Conservation (phyloP, 805 yeast species). For the Saccharomycopsis babjevae region DNA sequence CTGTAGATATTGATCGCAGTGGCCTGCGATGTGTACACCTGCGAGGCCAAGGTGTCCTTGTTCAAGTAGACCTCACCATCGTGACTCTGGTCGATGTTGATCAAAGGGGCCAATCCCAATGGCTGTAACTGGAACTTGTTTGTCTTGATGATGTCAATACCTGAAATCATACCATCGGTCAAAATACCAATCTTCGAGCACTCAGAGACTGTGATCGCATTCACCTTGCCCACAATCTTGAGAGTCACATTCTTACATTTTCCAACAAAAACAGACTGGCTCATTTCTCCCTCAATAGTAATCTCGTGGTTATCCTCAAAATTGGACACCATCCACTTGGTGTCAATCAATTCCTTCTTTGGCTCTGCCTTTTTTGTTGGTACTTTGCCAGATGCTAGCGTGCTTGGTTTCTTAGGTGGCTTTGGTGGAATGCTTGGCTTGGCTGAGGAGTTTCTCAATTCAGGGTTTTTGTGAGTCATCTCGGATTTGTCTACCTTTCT, state of each 20-base stretch:
- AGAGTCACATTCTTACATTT: slow-evolving; percentile 64
- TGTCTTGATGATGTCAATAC: slow-evolving; percentile 80
- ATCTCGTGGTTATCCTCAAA: slow-evolving; percentile 53
- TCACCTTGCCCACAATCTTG: slow-evolving; percentile 84
- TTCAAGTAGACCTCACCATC: slow-evolving; percentile 75
- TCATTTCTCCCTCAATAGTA: slow-evolving; percentile 65
- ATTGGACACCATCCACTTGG: slow-evolving; percentile 84
- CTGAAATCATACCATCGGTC: slow-evolving; percentile 76
- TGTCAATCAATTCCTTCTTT: slow-evolving; percentile 70
- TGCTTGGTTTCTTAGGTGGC: slow-evolving; percentile 76
- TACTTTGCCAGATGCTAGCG: slow-evolving; percentile 31
- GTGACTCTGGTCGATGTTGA: slow-evolving; percentile 81
- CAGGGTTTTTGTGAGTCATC: slow-evolving; percentile 90
- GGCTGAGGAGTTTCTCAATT: slow-evolving; percentile 35
- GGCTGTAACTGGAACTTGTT: slow-evolving; percentile 77
- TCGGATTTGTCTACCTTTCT: slow-evolving; percentile 89
- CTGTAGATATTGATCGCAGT: slow-evolving; percentile 80
- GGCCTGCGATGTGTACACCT: slow-evolving; percentile 74
- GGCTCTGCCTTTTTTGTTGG: slow-evolving; percentile 30
- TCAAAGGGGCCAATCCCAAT: slow-evolving; percentile 69
- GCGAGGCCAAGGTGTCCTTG: slow-evolving; percentile 59
- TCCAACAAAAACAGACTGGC: slow-evolving; percentile 84
- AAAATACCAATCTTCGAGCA: slow-evolving; percentile 67
- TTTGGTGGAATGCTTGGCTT: slow-evolving; percentile 51
- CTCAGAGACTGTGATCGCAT: slow-evolving; percentile 72